Percentiles rank a stretch among this genome's conserved stretches.
These are phyloP conservation scores for Poa annua DNA, from an alignment of 176 grass and related monocot species.

Conservation along the genomic window DNA sequence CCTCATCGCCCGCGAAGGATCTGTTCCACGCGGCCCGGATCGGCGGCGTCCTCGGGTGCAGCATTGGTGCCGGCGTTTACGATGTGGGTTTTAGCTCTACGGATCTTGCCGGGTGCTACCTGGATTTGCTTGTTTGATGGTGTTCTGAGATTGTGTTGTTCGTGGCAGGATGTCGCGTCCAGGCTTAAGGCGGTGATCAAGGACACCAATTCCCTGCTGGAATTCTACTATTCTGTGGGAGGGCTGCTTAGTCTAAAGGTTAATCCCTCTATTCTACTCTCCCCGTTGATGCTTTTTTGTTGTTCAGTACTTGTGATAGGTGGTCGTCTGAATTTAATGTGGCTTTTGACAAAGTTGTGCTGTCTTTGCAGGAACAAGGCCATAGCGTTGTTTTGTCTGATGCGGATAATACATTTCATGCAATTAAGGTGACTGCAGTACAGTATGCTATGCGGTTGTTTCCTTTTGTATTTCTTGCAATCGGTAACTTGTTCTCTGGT, in stretches of 20 bases:
- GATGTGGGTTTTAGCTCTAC: constrained; percentile 55
- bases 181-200: constrained; percentile 74
- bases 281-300: not conserved
- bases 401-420: constrained; percentile 76
- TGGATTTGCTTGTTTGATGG: constrained; percentile 26
- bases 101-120: constrained; percentile 12
- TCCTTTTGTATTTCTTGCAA: constrained; percentile 5
- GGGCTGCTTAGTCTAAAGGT: constrained; percentile 84
- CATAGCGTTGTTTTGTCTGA: constrained; percentile 60
- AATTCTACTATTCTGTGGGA: constrained; percentile 79
- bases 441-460: constrained; percentile 10
- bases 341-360: not conserved
- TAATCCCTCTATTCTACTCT: not conserved
- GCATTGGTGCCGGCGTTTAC: constrained; percentile 37
- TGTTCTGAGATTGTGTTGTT: constrained; percentile 21
- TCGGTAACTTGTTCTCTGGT: constrained; percentile 2
- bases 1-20: constrained; percentile 51
- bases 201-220: constrained; percentile 71
- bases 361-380: constrained; percentile 69
- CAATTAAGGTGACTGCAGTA: constrained; percentile 70
- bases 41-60: constrained; percentile 48
- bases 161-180: constrained; percentile 63
- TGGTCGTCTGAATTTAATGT: not conserved
- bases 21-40: constrained; percentile 65
- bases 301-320: not conserved